A percentile compares a stretch with the other conserved stretches of the same genome.
These are phyloP conservation scores for Ophiognomonia clavigignenti-juglandacearum DNA, from an alignment of 2,329 filamentous ascomycete species.

Conservation along the genomic window DNA sequence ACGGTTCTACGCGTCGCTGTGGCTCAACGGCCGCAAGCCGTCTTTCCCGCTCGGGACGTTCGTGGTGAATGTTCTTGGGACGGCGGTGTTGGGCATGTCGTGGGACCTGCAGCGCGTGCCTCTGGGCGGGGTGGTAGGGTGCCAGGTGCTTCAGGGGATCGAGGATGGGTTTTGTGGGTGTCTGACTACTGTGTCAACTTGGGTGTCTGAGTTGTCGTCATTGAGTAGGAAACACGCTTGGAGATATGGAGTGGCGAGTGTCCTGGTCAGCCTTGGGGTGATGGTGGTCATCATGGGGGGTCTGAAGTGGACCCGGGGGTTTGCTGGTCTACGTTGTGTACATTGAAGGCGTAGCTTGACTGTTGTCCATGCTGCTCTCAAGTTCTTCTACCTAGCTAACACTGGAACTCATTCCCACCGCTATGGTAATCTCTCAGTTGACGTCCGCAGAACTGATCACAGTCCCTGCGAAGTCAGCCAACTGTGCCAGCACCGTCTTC, in stretches of 20 bases:
- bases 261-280: conserved; percentile 51
- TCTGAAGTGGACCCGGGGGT: conserved; percentile 63
- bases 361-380: no score
- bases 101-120: conserved; percentile 73
- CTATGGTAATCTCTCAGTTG: neutral
- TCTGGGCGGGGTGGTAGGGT: conserved; percentile 51
- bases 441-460: conserved; percentile 33
- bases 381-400: no score
- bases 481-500: conserved; percentile 48
- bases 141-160: conserved; percentile 56
- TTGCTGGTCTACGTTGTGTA: conserved; percentile 36
- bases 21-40: conserved; percentile 62
- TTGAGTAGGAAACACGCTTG: conserved; percentile 53
- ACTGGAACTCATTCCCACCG: no score
- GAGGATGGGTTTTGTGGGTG: conserved; percentile 66
- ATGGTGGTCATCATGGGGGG: conserved; percentile 71
- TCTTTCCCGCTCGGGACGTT: conserved; percentile 86
- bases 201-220: conserved; percentile 55
- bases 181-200: conserved; percentile 63
- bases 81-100: conserved; percentile 66
- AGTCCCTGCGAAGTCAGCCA: conserved; percentile 60
- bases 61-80: conserved; percentile 72
- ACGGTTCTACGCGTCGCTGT: conserved; percentile 67
- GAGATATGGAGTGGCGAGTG: conserved; percentile 59
- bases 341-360: conserved; percentile 16